Conservation (phyloP, 2,329 filamentous ascomycete genomes). For the Epichloe baconii region DNA sequence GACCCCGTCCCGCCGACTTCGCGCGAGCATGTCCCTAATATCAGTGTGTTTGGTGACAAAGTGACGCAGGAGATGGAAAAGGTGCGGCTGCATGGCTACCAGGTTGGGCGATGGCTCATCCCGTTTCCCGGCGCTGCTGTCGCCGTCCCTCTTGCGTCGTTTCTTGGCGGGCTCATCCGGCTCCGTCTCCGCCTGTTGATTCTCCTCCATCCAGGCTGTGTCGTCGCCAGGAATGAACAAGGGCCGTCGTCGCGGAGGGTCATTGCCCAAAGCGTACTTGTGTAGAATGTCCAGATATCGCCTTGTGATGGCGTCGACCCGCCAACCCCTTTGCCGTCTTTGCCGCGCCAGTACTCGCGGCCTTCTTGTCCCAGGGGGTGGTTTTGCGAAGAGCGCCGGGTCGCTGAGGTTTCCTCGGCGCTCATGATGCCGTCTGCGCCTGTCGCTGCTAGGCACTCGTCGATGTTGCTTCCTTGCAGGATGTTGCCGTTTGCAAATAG, state of each 20-base stretch:
- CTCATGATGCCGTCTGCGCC: constrained; percentile 92
- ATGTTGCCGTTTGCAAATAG: constrained; percentile 97
- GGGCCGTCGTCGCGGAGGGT: constrained; percentile 54
- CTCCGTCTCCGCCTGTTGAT: constrained; percentile 16
- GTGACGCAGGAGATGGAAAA: constrained; percentile 81
- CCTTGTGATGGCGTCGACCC: constrained; percentile 76
- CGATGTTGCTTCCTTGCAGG: constrained; percentile 65
- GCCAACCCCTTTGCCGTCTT: constrained; percentile 71
- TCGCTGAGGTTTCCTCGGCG: constrained; percentile 88
- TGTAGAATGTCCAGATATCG: constrained; percentile 88
- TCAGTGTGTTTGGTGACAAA: constrained; percentile 70
- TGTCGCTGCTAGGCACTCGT: constrained; percentile 65
- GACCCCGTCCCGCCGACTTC: constrained; percentile 56
- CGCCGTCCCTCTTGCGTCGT: constrained; percentile 31
- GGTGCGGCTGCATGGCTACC: constrained; percentile 72
- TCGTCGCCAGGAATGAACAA: constrained; percentile 58
- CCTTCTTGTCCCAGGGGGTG: constrained; percentile 53
- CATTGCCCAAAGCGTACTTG: constrained; percentile 53
- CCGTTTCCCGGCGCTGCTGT: constrained; percentile 18
- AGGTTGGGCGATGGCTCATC: constrained; percentile 48
- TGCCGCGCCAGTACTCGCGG: constrained; percentile 76
- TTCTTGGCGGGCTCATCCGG: constrained; percentile 38
- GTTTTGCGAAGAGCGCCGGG: constrained; percentile 67
- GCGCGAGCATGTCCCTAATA: constrained; percentile 73
- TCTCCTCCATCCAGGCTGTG: constrained; percentile 29